Base-by-base conservation (phyloP, 768 basidiomycete genomes). In the Lactarius indigo region DNA sequence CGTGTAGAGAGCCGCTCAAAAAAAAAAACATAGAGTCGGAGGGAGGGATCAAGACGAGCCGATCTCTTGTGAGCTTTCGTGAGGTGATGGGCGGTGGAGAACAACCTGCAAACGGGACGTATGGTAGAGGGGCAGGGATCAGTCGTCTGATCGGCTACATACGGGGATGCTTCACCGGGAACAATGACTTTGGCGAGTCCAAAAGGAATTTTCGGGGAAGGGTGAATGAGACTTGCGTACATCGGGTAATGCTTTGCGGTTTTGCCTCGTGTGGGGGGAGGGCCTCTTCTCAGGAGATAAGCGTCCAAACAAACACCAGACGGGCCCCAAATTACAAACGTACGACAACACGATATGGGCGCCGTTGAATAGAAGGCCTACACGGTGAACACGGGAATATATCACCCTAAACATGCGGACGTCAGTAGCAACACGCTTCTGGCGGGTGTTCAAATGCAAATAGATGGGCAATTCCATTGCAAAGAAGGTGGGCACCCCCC, bases 111-210 rank as follows among this genome's bases (percentile, higher is more conserved):
- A 52, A 26, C 13, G 12, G 15, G n/a, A 54, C 4, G 61, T 37
- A 39, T 33, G n/a, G 39, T 20, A 35, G 28, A 58, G 57, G 26
- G 47, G 18, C 30, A 5, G 57, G 57, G 57, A 15, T 30, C 5
- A n/a, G 20, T 47, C 17, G 10, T 10, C 41, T 37, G 66, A 68
- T 64, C 62, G 66, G 66, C 26, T 3, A 68, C 12, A 15, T 23
- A 56, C 50, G 66, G 66, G 9, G 62, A 64, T 39, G 33, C 41
- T 55, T 28, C 52, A 59, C 54, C 18, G 37, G 47, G 57, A 35
- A 39, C 52, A 20, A 61, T 8, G 39, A n/a, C 15, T 23, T 17
- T 37, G 13, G 50, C 31, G 54, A 18, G 30, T 28, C 12, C 61
- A 42, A 42, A 50, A 31, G 41, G 61, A 33, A n/a, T 47, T 20